Evolutionary conservation across 192 early-diverging fungal species (phyloP), one percentile per base, ranked within the genome.

Genomic region (Linnemannia elongata): DNA sequence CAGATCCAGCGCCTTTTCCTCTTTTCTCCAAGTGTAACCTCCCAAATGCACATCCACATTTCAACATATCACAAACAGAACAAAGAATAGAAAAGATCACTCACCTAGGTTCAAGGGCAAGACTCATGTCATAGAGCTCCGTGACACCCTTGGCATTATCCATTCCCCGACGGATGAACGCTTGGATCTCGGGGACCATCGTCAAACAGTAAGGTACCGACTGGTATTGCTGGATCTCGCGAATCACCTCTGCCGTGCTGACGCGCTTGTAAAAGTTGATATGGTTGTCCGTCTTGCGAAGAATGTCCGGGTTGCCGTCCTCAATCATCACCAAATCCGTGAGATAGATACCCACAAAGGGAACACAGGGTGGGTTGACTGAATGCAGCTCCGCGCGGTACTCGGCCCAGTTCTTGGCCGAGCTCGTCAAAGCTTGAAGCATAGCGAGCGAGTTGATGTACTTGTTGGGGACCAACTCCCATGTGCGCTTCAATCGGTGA

Each of bases 221-320:
- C 89, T 98, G 97, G 87, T 96, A 99, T 88, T 97, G 95, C 84
- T 98, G 96, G 74, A 98, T 94, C 76, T 98, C 97, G 24, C 95
- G 94, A 88, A 99, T 95, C 22, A 97, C 96, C 79, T 97, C 96
- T 4, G 97, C 97, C 10, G 95, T 97, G 80, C 95, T 96, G 87
- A 93, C 93, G 71, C 96, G 93, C 89, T 99, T 98, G 75, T 93
- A 93, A 90, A 99, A 99, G 88, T 99, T 99, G 90, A 99, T 97
- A 52, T 98, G 88, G 24, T 90, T 88, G 42, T 92, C 90, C 18
- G 89, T 79, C 81, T 88, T 92, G 66, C 92, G 90, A 10, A 98
- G 78, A 75, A 91, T 90, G 82, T 97, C 93, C 30, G 95, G 91
- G 86, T 97, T 98, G 42, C 97, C 97, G 75, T 98, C 97, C 81